These are phyloP conservation scores for Saccharum hybrid DNA, from an alignment of 202 grass and related monocot genomes.

Conservation along the genomic window DNA sequence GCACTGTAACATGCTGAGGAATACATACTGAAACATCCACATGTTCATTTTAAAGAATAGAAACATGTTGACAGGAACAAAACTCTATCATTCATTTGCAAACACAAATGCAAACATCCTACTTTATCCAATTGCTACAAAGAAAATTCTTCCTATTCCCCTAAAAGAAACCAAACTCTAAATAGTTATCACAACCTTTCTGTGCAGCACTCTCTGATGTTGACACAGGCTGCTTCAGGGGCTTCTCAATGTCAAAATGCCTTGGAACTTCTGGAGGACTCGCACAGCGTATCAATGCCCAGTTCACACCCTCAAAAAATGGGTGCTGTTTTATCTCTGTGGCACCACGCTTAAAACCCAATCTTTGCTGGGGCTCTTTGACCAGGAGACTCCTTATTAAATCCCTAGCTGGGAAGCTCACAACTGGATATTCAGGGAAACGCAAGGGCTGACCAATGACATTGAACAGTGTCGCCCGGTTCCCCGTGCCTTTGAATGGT, in stretches of 20 bases:
- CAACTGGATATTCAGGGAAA: conserved; percentile 77
- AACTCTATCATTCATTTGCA: conserved; percentile 48
- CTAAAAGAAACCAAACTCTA: conserved; percentile 95
- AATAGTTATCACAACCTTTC: conserved; percentile 70
- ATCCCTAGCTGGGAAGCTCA: conserved; percentile 76
- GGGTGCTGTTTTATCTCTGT: conserved; percentile 91
- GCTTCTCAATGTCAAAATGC: conserved; percentile 56
- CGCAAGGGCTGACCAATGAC: conserved; percentile 74
- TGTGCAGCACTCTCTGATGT: conserved; percentile 39
- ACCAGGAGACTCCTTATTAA: conserved; percentile 80
- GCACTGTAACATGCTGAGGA: conserved; percentile 27
- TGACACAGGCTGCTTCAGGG: conserved; percentile 38
- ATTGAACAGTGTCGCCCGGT: conserved; percentile 80
- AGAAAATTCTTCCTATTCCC: conserved; percentile 18
- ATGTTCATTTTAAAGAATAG: conserved; percentile 34
- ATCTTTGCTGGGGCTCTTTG: conserved; percentile 74
- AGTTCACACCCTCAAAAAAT: conserved; percentile 91
- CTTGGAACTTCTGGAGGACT: conserved; percentile 87
- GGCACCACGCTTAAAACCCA: conserved; percentile 79
- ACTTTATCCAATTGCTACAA: conserved; percentile 33
- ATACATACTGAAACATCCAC: conserved; percentile 44
- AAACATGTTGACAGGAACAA: conserved; percentile 27
- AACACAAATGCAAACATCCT: conserved; percentile 12
- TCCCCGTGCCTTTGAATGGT: conserved; percentile 89
- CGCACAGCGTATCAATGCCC: conserved; percentile 87